These are phyloP conservation scores for Porcisia hertigi DNA, from an alignment of 208 protist species.

Conservation along the genomic window DNA sequence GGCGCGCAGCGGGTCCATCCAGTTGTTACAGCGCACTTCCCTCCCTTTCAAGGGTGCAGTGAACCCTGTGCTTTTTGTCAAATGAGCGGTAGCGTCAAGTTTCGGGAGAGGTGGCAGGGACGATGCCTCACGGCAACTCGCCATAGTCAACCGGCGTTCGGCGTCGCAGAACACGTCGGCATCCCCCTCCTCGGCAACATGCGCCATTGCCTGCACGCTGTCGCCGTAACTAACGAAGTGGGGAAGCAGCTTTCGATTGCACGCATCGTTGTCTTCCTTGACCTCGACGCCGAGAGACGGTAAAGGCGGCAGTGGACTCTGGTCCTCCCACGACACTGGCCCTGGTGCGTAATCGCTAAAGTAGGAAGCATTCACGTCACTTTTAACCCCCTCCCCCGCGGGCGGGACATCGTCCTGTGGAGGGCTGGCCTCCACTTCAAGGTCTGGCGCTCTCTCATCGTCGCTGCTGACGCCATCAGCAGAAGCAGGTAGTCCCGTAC, in stretches of 20 bases:
- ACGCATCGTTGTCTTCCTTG: background rate
- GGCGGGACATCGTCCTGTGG: conserved; percentile 2
- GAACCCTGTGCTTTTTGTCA: background rate
- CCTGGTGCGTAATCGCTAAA: conserved; percentile 28
- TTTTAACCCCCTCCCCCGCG: background rate
- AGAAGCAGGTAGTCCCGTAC: background rate
- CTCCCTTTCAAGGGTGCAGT: background rate
- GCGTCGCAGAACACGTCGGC: conserved; percentile 24
- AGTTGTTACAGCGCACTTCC: background rate
- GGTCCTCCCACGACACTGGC: background rate
- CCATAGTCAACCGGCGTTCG: conserved; percentile 1
- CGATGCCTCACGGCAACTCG: background rate
- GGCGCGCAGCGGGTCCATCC: conserved; percentile 19
- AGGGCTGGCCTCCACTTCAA: conserved; percentile 32
- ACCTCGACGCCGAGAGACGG: background rate
- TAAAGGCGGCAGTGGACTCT: background rate
- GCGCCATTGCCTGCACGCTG: background rate
- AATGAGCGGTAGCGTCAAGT: background rate
- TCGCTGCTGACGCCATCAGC: conserved; percentile 8
- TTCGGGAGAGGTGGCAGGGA: conserved; percentile 1
- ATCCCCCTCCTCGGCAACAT: background rate
- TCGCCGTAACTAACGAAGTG: background rate
- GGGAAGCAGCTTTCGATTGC: conserved; percentile 7
- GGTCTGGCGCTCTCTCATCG: conserved; percentile 16
- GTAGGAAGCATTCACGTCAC: conserved; percentile 17